A percentile compares a stretch with the other conserved stretches of the same genome.
Conservation (phyloP, 2,329 filamentous ascomycete genomes). For the Fusarium gaditjirri region DNA sequence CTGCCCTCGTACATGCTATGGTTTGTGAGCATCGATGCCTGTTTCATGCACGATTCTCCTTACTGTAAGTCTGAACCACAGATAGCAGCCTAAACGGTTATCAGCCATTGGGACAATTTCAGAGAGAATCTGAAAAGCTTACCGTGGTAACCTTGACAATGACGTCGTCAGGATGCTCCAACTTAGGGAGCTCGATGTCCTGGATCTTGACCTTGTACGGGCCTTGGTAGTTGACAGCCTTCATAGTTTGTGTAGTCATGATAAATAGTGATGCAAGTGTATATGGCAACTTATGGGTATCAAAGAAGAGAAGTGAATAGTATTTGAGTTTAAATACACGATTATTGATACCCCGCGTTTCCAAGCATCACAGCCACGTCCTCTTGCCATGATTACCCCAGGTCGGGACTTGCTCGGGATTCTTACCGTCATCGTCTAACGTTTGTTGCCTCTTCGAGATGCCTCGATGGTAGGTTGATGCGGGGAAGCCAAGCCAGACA, state of each 20-base stretch:
- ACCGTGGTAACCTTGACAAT: slow-evolving; percentile 74
- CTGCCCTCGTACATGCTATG: slow-evolving; percentile 72
- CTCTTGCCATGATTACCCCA: not conserved
- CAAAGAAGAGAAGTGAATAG: not conserved
- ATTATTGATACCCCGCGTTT: slow-evolving; percentile 29
- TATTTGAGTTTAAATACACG: not conserved
- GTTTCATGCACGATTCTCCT: slow-evolving; percentile 12
- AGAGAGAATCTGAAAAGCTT: slow-evolving; percentile 38
- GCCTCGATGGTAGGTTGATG: slow-evolving; percentile 18
- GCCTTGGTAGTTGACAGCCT: slow-evolving; percentile 71
- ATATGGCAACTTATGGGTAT: not conserved
- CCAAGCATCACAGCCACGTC: slow-evolving; percentile 9
- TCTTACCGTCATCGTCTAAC: slow-evolving; percentile 5
- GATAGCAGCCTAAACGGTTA: slow-evolving; percentile 54
- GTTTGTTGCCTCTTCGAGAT: slow-evolving; percentile 22
- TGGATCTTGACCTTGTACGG: slow-evolving; percentile 71
- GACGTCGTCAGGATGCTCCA: slow-evolving; percentile 72
- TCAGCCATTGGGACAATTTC: slow-evolving; percentile 1
- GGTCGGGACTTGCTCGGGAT: slow-evolving; percentile 24
- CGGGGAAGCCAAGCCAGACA: slow-evolving; percentile 21
- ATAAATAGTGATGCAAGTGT: slow-evolving; percentile 4
- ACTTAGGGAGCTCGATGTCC: slow-evolving; percentile 65
- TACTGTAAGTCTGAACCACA: slow-evolving; percentile 64
- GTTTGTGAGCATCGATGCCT: slow-evolving; percentile 3
- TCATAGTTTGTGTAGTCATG: slow-evolving; percentile 58